These are phyloP conservation scores for Rhynchospora breviuscula DNA, from an alignment of 176 grass and related monocot genomes.

Conservation along the genomic window DNA sequence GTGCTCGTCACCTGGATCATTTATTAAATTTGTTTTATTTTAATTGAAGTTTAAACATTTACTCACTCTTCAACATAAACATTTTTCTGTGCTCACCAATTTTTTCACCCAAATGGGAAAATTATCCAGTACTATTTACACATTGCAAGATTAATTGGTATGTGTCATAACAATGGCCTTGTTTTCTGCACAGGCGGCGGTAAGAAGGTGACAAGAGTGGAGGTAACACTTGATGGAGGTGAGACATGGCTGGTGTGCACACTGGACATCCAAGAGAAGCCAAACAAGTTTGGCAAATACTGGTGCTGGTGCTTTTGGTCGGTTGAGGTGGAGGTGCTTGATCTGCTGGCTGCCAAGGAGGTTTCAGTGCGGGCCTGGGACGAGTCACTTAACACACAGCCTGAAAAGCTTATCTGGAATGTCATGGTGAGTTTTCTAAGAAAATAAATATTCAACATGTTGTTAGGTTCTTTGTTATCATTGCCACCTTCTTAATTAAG, in stretches of 20 bases:
- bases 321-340: conserved; percentile 68
- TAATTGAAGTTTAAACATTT: neutral
- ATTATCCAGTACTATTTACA: neutral
- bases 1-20: neutral
- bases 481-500: neutral
- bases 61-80: neutral
- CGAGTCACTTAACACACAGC: conserved; percentile 75
- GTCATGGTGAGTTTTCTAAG: conserved; percentile 55
- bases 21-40: neutral
- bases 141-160: neutral
- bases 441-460: neutral
- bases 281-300: conserved; percentile 81
- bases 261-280: conserved; percentile 72
- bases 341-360: conserved; percentile 87
- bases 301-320: conserved; percentile 99
- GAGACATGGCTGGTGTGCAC: conserved; percentile 73
- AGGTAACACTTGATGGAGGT: conserved; percentile 82
- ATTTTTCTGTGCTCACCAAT: neutral
- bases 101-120: neutral
- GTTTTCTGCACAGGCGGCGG: conserved; percentile 50
- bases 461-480: neutral
- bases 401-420: conserved; percentile 93
- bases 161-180: neutral
- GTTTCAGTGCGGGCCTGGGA: conserved; percentile 88
- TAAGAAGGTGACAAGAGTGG: conserved; percentile 80